A percentile compares a stretch with the other conserved stretches of the same genome.
Evolutionary conservation across 2,329 filamentous ascomycete species (phyloP).

Genomic region (Botryotinia globosa): DNA sequence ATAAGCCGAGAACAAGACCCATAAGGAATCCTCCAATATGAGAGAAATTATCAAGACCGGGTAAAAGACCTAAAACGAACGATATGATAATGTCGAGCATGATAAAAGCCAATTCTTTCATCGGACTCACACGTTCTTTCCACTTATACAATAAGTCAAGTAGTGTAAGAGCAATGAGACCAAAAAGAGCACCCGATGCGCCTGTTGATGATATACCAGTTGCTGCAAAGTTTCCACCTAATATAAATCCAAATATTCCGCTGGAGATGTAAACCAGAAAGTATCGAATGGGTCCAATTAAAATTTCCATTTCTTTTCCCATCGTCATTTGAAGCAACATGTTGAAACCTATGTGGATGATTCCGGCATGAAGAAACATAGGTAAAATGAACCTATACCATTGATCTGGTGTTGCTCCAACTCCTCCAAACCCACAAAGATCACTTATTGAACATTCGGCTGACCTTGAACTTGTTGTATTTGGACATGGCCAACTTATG

Average conservation of each 20-base stretch:
- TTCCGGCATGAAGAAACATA: slow-evolving; percentile 90
- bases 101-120: slow-evolving; percentile 85
- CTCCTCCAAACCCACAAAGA: slow-evolving; percentile 72
- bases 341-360: slow-evolving; percentile 96
- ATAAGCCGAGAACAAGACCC: slow-evolving; percentile 83
- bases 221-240: slow-evolving; percentile 90
- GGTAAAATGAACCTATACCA: slow-evolving; percentile 97
- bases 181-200: slow-evolving; percentile 87
- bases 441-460: slow-evolving; percentile 71
- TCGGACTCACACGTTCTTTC: slow-evolving; percentile 71
- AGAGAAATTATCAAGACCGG: slow-evolving; percentile 93
- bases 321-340: slow-evolving; percentile 86
- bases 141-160: slow-evolving; percentile 93
- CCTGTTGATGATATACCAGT: slow-evolving; percentile 80
- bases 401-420: slow-evolving; percentile 68
- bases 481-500: slow-evolving; percentile 76
- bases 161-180: slow-evolving; percentile 81
- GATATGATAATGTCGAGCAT: slow-evolving; percentile 81
- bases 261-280: slow-evolving; percentile 84
- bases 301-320: slow-evolving; percentile 86
- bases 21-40: slow-evolving; percentile 96
- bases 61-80: slow-evolving; percentile 87
- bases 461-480: slow-evolving; percentile 59
- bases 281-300: slow-evolving; percentile 86
- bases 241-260: slow-evolving; percentile 92